A percentile compares a stretch with the other conserved stretches of the same genome.
These are phyloP conservation scores for Botrytis galanthina DNA, from an alignment of 2,329 filamentous ascomycete species.

Conservation along the genomic window DNA sequence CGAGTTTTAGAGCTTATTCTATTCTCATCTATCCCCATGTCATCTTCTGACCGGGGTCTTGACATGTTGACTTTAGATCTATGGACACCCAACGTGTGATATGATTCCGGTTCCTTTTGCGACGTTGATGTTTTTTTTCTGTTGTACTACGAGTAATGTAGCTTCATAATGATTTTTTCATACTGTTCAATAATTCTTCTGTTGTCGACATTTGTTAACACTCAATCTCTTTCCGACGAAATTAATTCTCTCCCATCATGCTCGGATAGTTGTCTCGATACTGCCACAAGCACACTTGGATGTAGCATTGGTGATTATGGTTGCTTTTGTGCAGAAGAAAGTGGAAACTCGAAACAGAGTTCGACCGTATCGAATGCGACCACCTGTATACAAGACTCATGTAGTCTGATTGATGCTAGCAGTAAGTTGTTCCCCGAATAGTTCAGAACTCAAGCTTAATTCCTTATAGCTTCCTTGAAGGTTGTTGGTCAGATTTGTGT, in stretches of 20 bases:
- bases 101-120: background rate
- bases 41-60: background rate
- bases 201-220: background rate
- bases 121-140: conserved; percentile 6
- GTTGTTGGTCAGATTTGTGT: conserved; percentile 20
- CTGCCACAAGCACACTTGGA: background rate
- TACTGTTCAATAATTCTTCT: conserved; percentile 2
- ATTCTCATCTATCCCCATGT: conserved; percentile 13
- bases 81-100: conserved; percentile 1
- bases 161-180: conserved; percentile 11
- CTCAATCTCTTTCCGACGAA: conserved; percentile 14
- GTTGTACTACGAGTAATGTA: conserved; percentile 7
- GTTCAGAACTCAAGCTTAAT: conserved; percentile 1
- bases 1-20: conserved; percentile 6
- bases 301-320: conserved; percentile 11
- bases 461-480: conserved; percentile 16
- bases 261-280: conserved; percentile 12
- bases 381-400: conserved; percentile 19
- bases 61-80: conserved; percentile 1
- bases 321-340: conserved; percentile 9
- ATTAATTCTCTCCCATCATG: conserved; percentile 16
- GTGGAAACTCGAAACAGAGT: conserved; percentile 5
- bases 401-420: conserved; percentile 15
- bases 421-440: background rate
- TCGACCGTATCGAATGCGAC: conserved; percentile 12